Conservation (phyloP, 1,284 basidiomycete genomes). For the Microbotryum intermedium region DNA sequence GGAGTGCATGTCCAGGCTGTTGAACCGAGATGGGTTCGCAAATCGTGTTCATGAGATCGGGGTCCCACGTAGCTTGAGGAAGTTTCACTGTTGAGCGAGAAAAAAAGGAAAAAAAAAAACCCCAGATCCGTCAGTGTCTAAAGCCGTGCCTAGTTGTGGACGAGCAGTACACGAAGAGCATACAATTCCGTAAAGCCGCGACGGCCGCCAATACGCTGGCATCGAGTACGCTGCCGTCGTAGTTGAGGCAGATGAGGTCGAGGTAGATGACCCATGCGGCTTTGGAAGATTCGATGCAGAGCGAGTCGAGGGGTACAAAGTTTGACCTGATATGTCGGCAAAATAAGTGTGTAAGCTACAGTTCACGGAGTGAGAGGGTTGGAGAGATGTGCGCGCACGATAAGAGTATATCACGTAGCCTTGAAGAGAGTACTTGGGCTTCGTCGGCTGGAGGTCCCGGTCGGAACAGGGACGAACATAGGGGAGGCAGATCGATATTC, state of each 20-base stretch:
- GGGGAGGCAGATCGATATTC: slow-evolving; percentile 81
- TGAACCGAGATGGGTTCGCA: slow-evolving; percentile 13
- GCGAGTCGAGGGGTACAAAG: slow-evolving; percentile 55
- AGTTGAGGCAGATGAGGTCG: slow-evolving; percentile 90
- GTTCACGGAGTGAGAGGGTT: background rate
- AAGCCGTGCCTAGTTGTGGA: too few species aligned
- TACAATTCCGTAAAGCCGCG: slow-evolving; percentile 74
- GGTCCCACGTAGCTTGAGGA: slow-evolving; percentile 16
- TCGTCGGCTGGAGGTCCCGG: slow-evolving; percentile 87
- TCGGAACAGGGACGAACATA: slow-evolving; percentile 87
- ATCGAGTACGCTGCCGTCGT: slow-evolving; percentile 91
- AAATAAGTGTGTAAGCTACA: background rate
- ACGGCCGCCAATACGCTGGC: slow-evolving; percentile 80
- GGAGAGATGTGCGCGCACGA: slow-evolving; percentile 45
- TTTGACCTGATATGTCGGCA: slow-evolving; percentile 49
- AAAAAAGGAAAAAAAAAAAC: background rate
- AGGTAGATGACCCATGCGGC: slow-evolving; percentile 86
- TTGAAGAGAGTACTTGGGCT: slow-evolving; percentile 75
- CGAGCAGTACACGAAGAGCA: slow-evolving; percentile 33
- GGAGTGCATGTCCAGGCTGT: slow-evolving; percentile 5
- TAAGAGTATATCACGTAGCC: slow-evolving; percentile 64
- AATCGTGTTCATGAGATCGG: slow-evolving; percentile 4
- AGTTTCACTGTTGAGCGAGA: slow-evolving; percentile 13
- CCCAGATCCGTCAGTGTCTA: background rate
- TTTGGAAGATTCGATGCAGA: slow-evolving; percentile 71